A percentile compares a stretch with the other conserved stretches of the same genome.
These are phyloP conservation scores for Leishmania arabica DNA, from an alignment of 208 protist species.

Conservation along the genomic window DNA sequence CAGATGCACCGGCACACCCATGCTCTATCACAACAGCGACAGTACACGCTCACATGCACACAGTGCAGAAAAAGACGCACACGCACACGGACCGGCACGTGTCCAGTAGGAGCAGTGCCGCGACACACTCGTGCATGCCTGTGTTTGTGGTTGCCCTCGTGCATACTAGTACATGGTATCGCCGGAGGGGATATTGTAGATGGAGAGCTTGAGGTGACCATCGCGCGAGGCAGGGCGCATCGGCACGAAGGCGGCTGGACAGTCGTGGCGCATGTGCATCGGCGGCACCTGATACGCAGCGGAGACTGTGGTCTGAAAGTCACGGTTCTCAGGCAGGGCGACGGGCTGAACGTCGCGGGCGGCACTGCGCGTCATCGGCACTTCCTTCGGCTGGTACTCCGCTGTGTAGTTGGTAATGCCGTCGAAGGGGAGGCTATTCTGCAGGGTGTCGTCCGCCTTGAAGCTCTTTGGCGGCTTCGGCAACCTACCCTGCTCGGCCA, in stretches of 20 bases:
- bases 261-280: conserved; percentile 60
- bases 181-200: conserved; percentile 84
- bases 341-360: conserved; percentile 22
- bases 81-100: conserved; percentile 6
- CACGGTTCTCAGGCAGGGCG: conserved; percentile 73
- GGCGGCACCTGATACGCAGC: conserved; percentile 67
- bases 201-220: conserved; percentile 88
- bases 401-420: conserved; percentile 87
- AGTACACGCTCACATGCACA: neutral
- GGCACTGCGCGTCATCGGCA: conserved; percentile 41
- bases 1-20: neutral
- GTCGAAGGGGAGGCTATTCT: conserved; percentile 79
- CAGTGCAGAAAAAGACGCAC: neutral
- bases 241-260: conserved; percentile 73
- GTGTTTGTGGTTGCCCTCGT: neutral
- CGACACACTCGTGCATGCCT: neutral
- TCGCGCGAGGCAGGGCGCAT: conserved; percentile 72
- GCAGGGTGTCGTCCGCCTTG: conserved; percentile 58
- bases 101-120: neutral
- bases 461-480: conserved; percentile 79
- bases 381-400: conserved; percentile 87
- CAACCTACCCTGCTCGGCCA: conserved; percentile 44
- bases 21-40: neutral
- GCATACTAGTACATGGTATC: conserved; percentile 46
- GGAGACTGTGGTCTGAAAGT: conserved; percentile 79